Conservation (phyloP, 2,329 filamentous ascomycete species). For the Coniochaeta prunicola region DNA sequence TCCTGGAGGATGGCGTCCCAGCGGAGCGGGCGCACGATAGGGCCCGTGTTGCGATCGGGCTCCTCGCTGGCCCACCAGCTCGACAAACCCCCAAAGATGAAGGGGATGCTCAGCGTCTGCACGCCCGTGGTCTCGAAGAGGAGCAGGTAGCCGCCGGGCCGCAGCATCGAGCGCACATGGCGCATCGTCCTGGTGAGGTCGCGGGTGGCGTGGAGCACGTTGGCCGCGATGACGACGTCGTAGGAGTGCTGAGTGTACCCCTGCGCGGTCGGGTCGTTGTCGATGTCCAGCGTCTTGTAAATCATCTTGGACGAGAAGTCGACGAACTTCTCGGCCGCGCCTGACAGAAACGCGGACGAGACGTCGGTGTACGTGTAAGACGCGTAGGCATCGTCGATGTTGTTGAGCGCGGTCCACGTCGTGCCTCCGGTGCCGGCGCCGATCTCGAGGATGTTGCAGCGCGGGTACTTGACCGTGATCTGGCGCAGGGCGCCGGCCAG, state of each 20-base stretch:
- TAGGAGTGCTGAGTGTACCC: constrained; percentile 18
- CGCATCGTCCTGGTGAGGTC: constrained; percentile 16
- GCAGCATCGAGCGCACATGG: constrained; percentile 17
- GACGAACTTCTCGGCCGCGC: constrained; percentile 18
- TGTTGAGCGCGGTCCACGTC: background rate
- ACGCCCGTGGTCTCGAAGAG: constrained; percentile 20
- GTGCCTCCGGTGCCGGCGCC: constrained; percentile 26
- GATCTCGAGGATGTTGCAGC: constrained; percentile 24
- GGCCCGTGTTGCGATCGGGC: background rate
- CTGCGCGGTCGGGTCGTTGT: constrained; percentile 19
- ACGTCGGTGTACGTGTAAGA: constrained; percentile 31
- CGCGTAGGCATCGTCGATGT: constrained; percentile 7
- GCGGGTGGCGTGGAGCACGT: constrained; percentile 22
- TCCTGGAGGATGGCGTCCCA: background rate
- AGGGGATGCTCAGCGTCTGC: too few relatives aligned
- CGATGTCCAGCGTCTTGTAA: constrained; percentile 26
- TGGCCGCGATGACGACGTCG: constrained; percentile 22
- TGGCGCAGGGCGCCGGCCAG: background rate
- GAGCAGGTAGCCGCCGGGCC: constrained; percentile 22
- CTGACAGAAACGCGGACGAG: constrained; percentile 27
- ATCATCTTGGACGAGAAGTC: constrained; percentile 17
- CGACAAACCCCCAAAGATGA: constrained; percentile 20
- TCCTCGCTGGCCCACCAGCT: constrained; percentile 25
- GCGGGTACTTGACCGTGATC: background rate
- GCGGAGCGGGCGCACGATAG: background rate